These are phyloP conservation scores for Osmanthus fragrans DNA, from an alignment of 257 asterid genomes.

Conservation along the genomic window DNA sequence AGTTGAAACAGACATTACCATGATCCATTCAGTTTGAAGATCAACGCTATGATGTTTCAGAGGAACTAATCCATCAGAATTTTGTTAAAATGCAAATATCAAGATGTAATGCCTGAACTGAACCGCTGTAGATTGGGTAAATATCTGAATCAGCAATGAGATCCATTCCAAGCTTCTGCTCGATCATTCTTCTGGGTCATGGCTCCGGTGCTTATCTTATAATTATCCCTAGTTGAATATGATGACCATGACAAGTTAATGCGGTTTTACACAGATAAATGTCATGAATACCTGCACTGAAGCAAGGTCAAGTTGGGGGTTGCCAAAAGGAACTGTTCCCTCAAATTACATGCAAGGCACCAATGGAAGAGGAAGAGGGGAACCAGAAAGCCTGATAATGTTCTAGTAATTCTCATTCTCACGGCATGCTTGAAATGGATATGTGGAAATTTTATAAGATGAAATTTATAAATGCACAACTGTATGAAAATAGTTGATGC, in stretches of 20 bases:
- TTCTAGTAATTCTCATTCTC: not conserved
- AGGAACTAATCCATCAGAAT: not conserved
- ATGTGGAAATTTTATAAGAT: not conserved
- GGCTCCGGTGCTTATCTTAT: not conserved
- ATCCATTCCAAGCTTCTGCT: not conserved
- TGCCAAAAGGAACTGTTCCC: not conserved
- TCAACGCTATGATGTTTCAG: not conserved
- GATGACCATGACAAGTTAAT: not conserved
- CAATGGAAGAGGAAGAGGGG: too few relatives aligned
- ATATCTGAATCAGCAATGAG: not conserved
- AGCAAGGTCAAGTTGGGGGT: not conserved
- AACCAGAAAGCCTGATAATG: not conserved
- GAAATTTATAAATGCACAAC: not conserved
- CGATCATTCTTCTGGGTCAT: not conserved
- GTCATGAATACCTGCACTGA: not conserved
- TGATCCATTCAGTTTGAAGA: not conserved
- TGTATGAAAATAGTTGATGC: not conserved
- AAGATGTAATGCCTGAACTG: not conserved
- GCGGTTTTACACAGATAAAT: not conserved
- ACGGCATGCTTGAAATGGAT: not conserved
- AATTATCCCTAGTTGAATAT: not conserved
- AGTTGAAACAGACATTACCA: conserved; percentile 19
- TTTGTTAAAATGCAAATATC: not conserved
- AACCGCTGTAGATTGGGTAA: not conserved
- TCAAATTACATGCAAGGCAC: too few relatives aligned